phyloP scores from a whole-genome alignment of 208 protist genomes.

The Crithidia bombi region DNA sequence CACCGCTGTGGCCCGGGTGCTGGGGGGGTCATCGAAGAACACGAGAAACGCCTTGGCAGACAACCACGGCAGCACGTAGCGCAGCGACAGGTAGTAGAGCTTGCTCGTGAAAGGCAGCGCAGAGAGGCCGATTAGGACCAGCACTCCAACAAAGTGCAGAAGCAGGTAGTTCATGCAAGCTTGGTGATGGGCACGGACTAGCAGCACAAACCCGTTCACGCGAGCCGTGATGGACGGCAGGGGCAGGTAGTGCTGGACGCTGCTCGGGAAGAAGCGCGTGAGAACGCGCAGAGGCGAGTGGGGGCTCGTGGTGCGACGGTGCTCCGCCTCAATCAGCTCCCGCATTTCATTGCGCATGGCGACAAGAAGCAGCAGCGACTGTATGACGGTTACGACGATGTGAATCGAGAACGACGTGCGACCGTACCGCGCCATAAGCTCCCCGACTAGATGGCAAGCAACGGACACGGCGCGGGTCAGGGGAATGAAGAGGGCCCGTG shows the following conservation, averaged over 20 bases:
- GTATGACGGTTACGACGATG: constrained; percentile 55
- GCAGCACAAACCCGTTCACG: constrained; percentile 45
- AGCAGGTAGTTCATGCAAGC: constrained; percentile 57
- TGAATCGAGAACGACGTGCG: constrained; percentile 71
- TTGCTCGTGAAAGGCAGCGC: constrained; percentile 68
- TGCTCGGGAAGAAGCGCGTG: constrained; percentile 9
- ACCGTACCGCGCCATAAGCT: constrained; percentile 44
- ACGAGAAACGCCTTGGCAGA: constrained; percentile 65
- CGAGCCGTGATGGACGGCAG: constrained; percentile 27
- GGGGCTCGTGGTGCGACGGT: not conserved
- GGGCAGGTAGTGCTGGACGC: constrained; percentile 27
- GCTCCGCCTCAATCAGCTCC: constrained; percentile 34
- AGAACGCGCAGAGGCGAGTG: constrained; percentile 17
- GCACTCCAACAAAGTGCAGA: constrained; percentile 43
- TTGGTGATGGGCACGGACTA: constrained; percentile 55
- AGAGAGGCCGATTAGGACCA: constrained; percentile 70
- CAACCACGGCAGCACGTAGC: constrained; percentile 64
- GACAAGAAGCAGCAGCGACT: constrained; percentile 64
- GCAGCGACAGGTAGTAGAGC: constrained; percentile 69
- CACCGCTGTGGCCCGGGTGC: constrained; percentile 19
- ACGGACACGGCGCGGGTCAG: not conserved
- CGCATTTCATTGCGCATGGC: constrained; percentile 74
- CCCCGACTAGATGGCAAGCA: not conserved
- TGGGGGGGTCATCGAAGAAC: constrained; percentile 60
- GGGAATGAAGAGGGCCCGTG: not conserved